Conservation (phyloP, 192 early-diverging fungal genomes). For the Haplosporangium gracile region DNA sequence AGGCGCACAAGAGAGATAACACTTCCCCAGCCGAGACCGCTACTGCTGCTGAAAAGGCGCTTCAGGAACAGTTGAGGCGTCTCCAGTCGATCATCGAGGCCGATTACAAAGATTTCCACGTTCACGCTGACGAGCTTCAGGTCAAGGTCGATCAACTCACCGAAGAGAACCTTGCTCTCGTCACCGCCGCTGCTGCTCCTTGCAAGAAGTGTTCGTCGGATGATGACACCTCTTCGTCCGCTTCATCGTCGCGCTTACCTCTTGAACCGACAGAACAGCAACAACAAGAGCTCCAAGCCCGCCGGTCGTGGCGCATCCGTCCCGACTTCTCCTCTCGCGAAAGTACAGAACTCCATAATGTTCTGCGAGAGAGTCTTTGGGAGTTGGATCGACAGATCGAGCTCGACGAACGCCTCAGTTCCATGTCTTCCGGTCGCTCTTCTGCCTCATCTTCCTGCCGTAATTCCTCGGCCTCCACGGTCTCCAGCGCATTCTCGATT, state of each 20-base stretch:
- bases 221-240: not conserved
- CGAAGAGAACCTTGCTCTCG: conserved; percentile 8
- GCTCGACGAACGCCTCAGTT: not conserved
- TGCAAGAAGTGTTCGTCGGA: not conserved
- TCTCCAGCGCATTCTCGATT: not conserved
- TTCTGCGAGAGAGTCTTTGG: conserved; percentile 31
- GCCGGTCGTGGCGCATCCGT: not conserved
- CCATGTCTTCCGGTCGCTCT: not conserved
- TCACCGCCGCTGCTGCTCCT: not conserved
- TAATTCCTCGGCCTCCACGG: conserved; percentile 12
- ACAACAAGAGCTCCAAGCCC: not conserved
- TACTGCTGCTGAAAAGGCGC: not conserved
- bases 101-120: conserved; percentile 27
- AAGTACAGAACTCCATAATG: conserved; percentile 13
- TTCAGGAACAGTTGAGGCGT: conserved; percentile 14
- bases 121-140: not conserved
- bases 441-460: not conserved
- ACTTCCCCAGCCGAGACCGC: not conserved
- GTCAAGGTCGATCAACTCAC: conserved; percentile 12
- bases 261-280: not conserved
- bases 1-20: not conserved
- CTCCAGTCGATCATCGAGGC: conserved; percentile 28
- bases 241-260: not conserved
- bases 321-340: not conserved
- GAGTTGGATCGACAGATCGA: conserved; percentile 35